These are phyloP conservation scores for Acanthamoeba culbertsoni DNA, from an alignment of 208 protist genomes.

Conservation along the genomic window DNA sequence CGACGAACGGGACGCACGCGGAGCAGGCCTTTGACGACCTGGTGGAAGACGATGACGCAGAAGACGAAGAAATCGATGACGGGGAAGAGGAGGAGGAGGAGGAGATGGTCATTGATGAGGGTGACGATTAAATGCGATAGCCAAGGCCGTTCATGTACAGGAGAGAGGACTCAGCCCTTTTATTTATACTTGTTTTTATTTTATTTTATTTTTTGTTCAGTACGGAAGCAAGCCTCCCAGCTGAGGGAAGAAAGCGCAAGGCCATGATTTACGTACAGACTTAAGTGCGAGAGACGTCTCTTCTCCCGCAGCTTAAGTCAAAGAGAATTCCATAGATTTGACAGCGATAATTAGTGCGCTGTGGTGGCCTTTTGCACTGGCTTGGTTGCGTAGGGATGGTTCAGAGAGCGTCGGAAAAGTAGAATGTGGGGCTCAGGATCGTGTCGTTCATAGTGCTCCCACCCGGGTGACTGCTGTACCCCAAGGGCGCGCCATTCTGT, in stretches of 20 bases:
- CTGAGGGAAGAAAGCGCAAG: too few species aligned
- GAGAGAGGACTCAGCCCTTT: too few species aligned
- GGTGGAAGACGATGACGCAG: neutral
- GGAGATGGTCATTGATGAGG: neutral
- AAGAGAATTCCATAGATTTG: neutral
- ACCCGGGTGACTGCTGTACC: conserved; percentile 96
- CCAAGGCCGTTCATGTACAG: too few species aligned
- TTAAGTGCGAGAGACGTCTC: neutral
- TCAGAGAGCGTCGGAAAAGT: conserved; percentile 90
- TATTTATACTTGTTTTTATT: too few species aligned
- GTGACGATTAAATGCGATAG: neutral
- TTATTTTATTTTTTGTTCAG: too few species aligned
- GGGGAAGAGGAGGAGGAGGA: neutral
- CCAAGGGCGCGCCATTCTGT: conserved; percentile 95
- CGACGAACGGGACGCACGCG: neutral
- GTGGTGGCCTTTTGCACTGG: neutral
- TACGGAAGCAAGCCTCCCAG: too few species aligned
- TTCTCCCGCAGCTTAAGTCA: neutral
- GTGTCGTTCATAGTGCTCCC: conserved; percentile 98
- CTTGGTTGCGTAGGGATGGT: conserved; percentile 43
- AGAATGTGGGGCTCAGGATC: conserved; percentile 95
- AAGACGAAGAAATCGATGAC: neutral
- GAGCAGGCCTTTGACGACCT: neutral
- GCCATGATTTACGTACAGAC: too few species aligned
- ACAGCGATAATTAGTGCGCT: neutral